A percentile compares a stretch with the other conserved stretches of the same genome.
These are phyloP conservation scores for Rhizopogon vinicolor DNA, from an alignment of 768 basidiomycete genomes.

Conservation along the genomic window DNA sequence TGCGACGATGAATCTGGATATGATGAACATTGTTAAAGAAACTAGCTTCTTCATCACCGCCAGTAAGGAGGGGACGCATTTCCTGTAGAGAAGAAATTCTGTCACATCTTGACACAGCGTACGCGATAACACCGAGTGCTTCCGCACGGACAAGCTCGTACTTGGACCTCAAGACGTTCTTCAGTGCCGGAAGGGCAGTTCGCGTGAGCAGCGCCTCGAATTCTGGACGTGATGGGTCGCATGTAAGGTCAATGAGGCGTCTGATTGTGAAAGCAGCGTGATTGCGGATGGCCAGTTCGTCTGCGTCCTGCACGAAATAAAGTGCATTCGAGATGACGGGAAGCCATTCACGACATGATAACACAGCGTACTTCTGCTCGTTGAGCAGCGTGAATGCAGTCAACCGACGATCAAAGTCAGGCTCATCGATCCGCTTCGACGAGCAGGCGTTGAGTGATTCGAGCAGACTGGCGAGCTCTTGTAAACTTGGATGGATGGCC, in stretches of 20 bases:
- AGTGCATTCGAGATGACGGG: conserved; percentile 82
- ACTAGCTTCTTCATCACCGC: conserved; percentile 89
- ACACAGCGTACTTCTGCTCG: conserved; percentile 48
- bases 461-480: conserved; percentile 48
- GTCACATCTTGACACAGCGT: conserved; percentile 64
- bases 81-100: conserved; percentile 63
- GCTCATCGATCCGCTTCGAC: conserved; percentile 76
- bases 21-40: conserved; percentile 97
- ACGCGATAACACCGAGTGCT: conserved; percentile 70
- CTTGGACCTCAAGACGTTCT: conserved; percentile 74
- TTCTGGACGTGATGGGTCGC: conserved; percentile 31
- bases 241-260: conserved; percentile 51
- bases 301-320: conserved; percentile 82
- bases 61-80: conserved; percentile 75
- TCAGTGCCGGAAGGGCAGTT: conserved; percentile 71
- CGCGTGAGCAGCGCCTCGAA: conserved; percentile 55
- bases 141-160: conserved; percentile 87
- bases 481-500: conserved; percentile 33
- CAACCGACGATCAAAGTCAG: conserved; percentile 87
- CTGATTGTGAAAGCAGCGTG: conserved; percentile 75
- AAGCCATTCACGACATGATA: conserved; percentile 66
- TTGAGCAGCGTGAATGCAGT: conserved; percentile 72
- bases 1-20: conserved; percentile 86
- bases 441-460: conserved; percentile 85
- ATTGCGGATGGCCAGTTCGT: conserved; percentile 81